Conservation (phyloP, 78 protist species). For the Thecamonas trahens region DNA sequence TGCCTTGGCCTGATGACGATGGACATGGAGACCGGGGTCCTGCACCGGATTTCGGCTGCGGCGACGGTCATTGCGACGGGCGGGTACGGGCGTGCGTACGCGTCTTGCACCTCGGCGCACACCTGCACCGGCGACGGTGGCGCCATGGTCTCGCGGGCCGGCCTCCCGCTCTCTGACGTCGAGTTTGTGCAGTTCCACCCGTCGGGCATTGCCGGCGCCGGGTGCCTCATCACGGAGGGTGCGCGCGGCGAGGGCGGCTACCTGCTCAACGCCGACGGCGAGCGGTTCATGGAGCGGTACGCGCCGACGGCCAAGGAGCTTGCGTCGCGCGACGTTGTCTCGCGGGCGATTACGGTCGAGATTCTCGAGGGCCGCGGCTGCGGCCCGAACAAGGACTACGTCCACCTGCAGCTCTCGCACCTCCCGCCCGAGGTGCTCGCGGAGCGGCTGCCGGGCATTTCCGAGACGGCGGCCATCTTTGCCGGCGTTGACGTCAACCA, state of each 20-base stretch:
- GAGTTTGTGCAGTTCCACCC: constrained; percentile 99
- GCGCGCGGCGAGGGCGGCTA: constrained; percentile 98
- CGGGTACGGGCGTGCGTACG: constrained; percentile 57
- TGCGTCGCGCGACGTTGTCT: constrained; percentile 98
- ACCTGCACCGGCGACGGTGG: constrained; percentile 99
- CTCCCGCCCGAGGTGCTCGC: constrained; percentile 67
- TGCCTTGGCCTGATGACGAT: constrained; percentile 84
- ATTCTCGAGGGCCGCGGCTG: constrained; percentile 79
- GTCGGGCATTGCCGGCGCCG: constrained; percentile 98
- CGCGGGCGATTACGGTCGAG: constrained; percentile 96
- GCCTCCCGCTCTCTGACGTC: constrained; percentile 72
- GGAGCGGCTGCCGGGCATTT: constrained; percentile 92
- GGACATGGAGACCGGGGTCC: constrained; percentile 82
- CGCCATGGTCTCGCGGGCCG: constrained; percentile 91
- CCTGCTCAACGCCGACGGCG: constrained; percentile 90
- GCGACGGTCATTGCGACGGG: constrained; percentile 91
- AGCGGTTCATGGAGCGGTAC: constrained; percentile 98
- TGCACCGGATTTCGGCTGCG: constrained; percentile 85
- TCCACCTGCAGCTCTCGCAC: constrained; percentile 90
- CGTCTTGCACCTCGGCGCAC: constrained; percentile 90
- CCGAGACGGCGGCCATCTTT: constrained; percentile 96
- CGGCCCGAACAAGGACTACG: constrained; percentile 91
- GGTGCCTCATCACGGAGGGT: constrained; percentile 98
- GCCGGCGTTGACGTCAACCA: constrained; percentile 98
- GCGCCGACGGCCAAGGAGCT: constrained; percentile 97